phyloP scores from a whole-genome alignment of 1,284 basidiomycete species.

The Cutaneotrichosporon mucoides region DNA sequence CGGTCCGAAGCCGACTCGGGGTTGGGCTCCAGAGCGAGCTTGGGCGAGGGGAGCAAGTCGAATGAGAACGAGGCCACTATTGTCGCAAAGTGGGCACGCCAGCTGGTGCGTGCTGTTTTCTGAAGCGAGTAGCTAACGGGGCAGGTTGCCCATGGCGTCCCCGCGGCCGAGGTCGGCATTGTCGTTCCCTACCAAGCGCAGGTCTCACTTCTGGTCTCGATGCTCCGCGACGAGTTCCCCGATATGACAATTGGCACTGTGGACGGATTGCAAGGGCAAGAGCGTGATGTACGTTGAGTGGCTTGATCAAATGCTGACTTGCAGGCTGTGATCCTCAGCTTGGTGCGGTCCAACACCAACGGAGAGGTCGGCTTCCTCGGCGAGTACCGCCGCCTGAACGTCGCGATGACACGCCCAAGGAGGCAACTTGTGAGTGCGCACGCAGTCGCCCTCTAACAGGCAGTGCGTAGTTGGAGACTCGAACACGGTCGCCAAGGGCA shows the following conservation, averaged over 20 bases:
- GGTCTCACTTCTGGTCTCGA: constrained; percentile 69
- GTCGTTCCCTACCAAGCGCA: constrained; percentile 96
- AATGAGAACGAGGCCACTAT: constrained; percentile 91
- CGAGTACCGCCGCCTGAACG: constrained; percentile 84
- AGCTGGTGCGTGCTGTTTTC: constrained; percentile 55
- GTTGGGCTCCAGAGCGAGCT: constrained; percentile 25
- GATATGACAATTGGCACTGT: constrained; percentile 83
- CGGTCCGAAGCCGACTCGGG: constrained; percentile 50
- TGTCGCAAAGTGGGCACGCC: constrained; percentile 74
- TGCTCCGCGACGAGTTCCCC: constrained; percentile 67
- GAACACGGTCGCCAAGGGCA: constrained; percentile 76
- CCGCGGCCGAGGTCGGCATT: constrained; percentile 73
- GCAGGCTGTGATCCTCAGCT: constrained; percentile 76
- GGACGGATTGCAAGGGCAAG: constrained; percentile 89
- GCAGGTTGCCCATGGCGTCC: constrained; percentile 66
- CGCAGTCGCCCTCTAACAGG: not conserved
- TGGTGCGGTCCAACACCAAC: constrained; percentile 78
- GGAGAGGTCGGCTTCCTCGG: constrained; percentile 87
- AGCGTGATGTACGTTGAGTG: constrained; percentile 50
- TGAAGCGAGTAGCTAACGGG: not conserved
- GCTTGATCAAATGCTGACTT: not conserved
- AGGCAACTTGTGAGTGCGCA: constrained; percentile 66
- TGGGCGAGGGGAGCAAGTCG: constrained; percentile 76
- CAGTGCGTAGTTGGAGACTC: constrained; percentile 89
- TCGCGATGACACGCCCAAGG: constrained; percentile 90